These are phyloP conservation scores for Leptodermis oblonga DNA, from an alignment of 257 asterid genomes.

Conservation along the genomic window DNA sequence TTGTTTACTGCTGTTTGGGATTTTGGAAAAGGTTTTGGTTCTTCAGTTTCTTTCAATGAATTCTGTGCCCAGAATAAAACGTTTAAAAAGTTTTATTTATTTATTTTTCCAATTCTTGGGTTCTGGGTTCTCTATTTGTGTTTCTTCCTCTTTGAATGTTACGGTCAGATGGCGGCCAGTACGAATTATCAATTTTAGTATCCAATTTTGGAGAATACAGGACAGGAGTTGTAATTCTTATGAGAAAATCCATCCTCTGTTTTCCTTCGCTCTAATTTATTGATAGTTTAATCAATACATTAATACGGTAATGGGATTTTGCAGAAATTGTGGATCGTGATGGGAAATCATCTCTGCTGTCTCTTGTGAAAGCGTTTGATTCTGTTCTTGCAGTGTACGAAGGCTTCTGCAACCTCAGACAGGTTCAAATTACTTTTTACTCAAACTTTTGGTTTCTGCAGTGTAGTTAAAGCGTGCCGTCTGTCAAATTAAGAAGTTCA, in stretches of 20 bases:
- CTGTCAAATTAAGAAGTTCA: not conserved
- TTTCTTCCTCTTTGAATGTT: not conserved
- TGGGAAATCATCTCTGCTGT: slow-evolving; percentile 76
- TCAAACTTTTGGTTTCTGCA: not conserved
- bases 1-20: not conserved
- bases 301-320: slow-evolving; percentile 25
- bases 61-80: not conserved
- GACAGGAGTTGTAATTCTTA: not conserved
- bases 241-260: not conserved
- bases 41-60: not conserved
- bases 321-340: slow-evolving; percentile 90
- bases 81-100: too few relatives aligned
- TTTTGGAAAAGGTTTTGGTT: not conserved
- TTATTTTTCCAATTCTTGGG: not conserved
- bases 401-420: slow-evolving; percentile 93
- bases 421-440: slow-evolving; percentile 36
- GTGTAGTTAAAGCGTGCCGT: not conserved
- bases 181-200: not conserved
- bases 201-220: not conserved
- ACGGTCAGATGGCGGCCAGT: not conserved
- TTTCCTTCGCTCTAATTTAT: not conserved
- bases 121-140: not conserved
- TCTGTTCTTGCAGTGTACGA: slow-evolving; percentile 90
- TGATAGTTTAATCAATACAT: not conserved
- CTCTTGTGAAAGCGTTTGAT: slow-evolving; percentile 85